Conservation (phyloP, 129 eudicot species). For the Pseudognaphalium luteoalbum region DNA sequence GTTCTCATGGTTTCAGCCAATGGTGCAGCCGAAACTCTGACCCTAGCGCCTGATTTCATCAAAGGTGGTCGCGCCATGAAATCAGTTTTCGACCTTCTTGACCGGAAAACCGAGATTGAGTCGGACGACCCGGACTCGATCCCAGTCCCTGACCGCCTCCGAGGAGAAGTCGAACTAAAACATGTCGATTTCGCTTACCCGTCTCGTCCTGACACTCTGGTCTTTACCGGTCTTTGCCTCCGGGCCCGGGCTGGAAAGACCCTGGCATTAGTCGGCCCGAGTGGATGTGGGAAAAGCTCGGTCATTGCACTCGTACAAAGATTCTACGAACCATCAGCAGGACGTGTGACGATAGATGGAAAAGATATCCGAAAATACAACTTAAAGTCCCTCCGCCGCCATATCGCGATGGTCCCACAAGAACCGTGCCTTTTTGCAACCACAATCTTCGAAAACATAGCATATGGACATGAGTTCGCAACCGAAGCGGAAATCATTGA, state of each 20-base stretch:
- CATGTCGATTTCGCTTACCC: conserved; percentile 93
- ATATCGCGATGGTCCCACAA: conserved; percentile 81
- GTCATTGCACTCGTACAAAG: conserved; percentile 80
- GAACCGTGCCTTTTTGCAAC: conserved; percentile 95
- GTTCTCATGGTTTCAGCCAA: conserved; percentile 99
- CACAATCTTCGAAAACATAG: conserved; percentile 82
- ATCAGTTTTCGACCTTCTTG: conserved; percentile 85
- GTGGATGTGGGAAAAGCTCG: conserved; percentile 96
- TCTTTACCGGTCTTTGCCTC: conserved; percentile 68
- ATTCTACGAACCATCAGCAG: conserved; percentile 83
- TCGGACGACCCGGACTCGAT: conserved; percentile 71
- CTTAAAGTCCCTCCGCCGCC: conserved; percentile 68
- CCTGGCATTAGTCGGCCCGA: conserved; percentile 93
- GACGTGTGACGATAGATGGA: conserved; percentile 80
- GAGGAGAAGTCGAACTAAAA: conserved; percentile 91
- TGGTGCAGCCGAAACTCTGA: conserved; percentile 94
- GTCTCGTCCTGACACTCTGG: conserved; percentile 67
- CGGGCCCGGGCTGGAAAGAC: conserved; percentile 92
- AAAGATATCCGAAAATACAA: conserved; percentile 84
- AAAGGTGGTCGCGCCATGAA: conserved; percentile 97
- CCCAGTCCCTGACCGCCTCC: conserved; percentile 67
- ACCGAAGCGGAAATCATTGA: conserved; percentile 87
- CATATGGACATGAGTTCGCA: conserved; percentile 80
- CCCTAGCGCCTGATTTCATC: conserved; percentile 94
- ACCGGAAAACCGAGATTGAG: conserved; percentile 83